phyloP scores from a whole-genome alignment of 2,329 filamentous ascomycete genomes.

The Xylogone sp. region DNA sequence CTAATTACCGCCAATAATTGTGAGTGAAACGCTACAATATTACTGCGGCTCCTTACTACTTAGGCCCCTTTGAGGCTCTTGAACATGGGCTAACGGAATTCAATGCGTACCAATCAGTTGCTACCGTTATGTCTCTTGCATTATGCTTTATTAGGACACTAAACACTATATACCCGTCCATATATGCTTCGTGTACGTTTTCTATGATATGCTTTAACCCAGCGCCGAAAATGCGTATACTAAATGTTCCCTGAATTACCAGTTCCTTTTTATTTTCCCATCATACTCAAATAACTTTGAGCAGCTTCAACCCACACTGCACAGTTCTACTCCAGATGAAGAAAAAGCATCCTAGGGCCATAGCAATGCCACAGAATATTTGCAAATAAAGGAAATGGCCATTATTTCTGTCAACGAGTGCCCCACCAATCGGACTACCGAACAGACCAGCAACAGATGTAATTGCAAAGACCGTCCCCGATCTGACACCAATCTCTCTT shows the following conservation, averaged over 20 bases:
- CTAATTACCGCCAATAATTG: no score
- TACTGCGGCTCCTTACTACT: no score
- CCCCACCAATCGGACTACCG: slow-evolving; percentile 65
- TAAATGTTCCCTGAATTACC: neutral
- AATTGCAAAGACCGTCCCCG: slow-evolving; percentile 59
- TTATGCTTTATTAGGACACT: no score
- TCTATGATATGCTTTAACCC: no score
- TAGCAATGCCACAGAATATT: slow-evolving; percentile 58
- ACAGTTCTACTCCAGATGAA: slow-evolving; percentile 34
- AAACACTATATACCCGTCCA: no score
- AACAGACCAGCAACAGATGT: slow-evolving; percentile 62
- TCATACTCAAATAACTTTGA: slow-evolving; percentile 18
- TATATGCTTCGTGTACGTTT: no score
- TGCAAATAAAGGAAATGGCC: slow-evolving; percentile 50
- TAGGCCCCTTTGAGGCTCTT: no score
- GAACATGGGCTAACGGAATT: no score
- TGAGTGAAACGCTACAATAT: no score
- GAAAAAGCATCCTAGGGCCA: slow-evolving; percentile 36
- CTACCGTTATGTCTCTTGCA: no score
- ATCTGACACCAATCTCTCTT: slow-evolving; percentile 64
- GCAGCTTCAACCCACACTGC: slow-evolving; percentile 19
- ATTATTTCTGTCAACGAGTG: slow-evolving; percentile 47
- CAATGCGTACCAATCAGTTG: no score
- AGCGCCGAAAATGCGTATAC: neutral
- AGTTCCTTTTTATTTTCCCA: neutral